A percentile compares a stretch with the other conserved stretches of the same genome.
These are phyloP conservation scores for Cryptococcus jaspeensis DNA, from an alignment of 1,284 basidiomycete genomes.

Conservation along the genomic window DNA sequence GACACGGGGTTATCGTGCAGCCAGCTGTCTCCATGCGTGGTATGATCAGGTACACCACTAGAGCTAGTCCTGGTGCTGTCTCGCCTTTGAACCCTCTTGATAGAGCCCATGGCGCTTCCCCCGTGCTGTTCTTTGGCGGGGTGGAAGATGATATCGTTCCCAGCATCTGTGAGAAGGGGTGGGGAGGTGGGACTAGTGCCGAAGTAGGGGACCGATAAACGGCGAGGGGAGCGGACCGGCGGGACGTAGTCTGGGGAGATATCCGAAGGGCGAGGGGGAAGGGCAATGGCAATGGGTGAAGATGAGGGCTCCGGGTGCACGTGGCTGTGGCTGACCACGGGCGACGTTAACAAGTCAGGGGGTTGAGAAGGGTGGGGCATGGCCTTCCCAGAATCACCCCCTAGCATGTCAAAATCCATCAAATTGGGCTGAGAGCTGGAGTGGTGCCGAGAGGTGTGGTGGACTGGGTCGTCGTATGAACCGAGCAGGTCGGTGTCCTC, in stretches of 20 bases:
- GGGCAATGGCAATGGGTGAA: conserved; percentile 14
- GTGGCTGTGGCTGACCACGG: neutral
- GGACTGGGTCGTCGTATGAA: conserved; percentile 32
- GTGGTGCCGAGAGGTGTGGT: neutral
- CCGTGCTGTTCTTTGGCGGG: conserved; percentile 10
- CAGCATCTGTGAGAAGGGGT: conserved; percentile 31
- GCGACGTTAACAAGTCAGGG: neutral
- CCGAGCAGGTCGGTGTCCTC: conserved; percentile 33
- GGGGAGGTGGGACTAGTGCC: conserved; percentile 39
- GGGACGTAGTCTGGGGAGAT: conserved; percentile 33
- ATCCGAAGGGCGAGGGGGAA: conserved; percentile 36
- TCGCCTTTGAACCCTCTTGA: conserved; percentile 12
- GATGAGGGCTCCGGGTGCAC: neutral
- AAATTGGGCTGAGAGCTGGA: neutral
- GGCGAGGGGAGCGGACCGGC: conserved; percentile 20
- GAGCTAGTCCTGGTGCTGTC: neutral
- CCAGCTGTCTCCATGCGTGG: neutral
- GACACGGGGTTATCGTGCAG: neutral
- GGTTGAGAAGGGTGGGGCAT: neutral
- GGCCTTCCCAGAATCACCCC: conserved; percentile 14
- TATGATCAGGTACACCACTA: neutral
- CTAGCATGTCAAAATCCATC: conserved; percentile 4
- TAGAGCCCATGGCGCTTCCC: conserved; percentile 10
- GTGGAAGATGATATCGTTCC: conserved; percentile 39
- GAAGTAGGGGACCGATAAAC: conserved; percentile 21